Evolutionary conservation across 345 rosid species (phyloP), one percentile per base, ranked within the genome.

Genomic region (Erysimum cheiranthoides): DNA sequence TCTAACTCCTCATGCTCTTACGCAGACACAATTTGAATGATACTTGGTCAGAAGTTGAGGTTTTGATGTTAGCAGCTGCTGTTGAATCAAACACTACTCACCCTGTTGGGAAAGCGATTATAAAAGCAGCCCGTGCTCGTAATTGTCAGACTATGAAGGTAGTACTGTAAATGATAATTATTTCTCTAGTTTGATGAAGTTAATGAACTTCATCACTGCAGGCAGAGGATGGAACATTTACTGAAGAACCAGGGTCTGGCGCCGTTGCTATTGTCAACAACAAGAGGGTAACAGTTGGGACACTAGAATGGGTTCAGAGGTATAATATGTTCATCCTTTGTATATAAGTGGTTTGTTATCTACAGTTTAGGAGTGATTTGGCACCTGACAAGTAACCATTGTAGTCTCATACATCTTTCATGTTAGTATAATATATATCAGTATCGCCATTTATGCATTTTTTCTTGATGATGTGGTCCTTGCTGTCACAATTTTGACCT

Each of bases 231-330:
- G 98, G 96, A 58, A 92, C 97, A 66, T 94, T 85, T 81, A 52
- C 79, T 34, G 97, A 94, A 84, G 98, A 92, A 80, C 96, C 98
- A 73, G 98, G 98, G 32, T 94, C 93, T 78, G 98, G 98, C 31
- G 89, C 95, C 4, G 82, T 85, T 42, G 98, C 96, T 57, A 75
- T 81, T 6, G 75, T 94, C 54, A 89, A 84, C 61, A 79, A 81
- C 73, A 90, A 78, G 76, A 89, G 79, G 76, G 96, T 94, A 60
- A 81, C 92, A 57, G 93, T 94, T 80, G 98, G 98, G 77, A 92
- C 94, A 59, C 65, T 89, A 36, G 97, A 94, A 36, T 94, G 98
- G 97, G 84, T 94, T 76, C 82, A 61, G 64, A 90, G 98, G 98
- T 94, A 82, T 66, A 6, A 74, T 46, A 12, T 68, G 60, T 53